Percentiles rank a stretch among this genome's conserved stretches.
These are phyloP conservation scores for Apostasia ramifera DNA, from an alignment of 106 monocot species.

Conservation along the genomic window DNA sequence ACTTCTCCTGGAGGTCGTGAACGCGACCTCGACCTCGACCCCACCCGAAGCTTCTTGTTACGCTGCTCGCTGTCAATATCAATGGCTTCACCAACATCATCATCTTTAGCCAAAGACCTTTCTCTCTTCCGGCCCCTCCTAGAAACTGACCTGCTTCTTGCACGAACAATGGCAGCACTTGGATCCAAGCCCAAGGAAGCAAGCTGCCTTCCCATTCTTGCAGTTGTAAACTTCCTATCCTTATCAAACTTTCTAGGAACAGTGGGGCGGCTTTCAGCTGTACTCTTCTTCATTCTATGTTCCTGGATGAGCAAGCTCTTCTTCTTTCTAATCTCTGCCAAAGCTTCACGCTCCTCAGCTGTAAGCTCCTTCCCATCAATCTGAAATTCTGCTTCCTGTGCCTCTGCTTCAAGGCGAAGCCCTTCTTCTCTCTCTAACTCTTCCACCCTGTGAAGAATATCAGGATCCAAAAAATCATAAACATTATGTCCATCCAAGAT, in stretches of 20 bases:
- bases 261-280: constrained; percentile 86
- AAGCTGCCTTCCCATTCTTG: constrained; percentile 89
- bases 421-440: constrained; percentile 96
- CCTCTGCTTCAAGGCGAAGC: constrained; percentile 43
- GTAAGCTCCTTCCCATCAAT: constrained; percentile 59
- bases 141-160: constrained; percentile 43
- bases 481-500: constrained; percentile 96
- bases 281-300: constrained; percentile 90
- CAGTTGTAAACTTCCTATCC: constrained; percentile 66
- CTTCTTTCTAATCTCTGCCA: constrained; percentile 71
- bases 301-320: constrained; percentile 80
- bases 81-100: constrained; percentile 32
- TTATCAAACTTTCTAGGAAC: constrained; percentile 86
- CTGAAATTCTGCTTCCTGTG: constrained; percentile 47
- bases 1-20: constrained; percentile 66
- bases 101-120: constrained; percentile 40
- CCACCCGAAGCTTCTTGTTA: constrained; percentile 54
- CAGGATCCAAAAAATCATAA: constrained; percentile 80
- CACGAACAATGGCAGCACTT: constrained; percentile 58
- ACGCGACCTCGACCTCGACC: constrained; percentile 40
- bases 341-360: constrained; percentile 55
- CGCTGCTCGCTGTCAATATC: constrained; percentile 53
- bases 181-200: constrained; percentile 71
- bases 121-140: constrained; percentile 60
- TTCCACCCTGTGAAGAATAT: constrained; percentile 70